Conservation (phyloP, 2,329 filamentous ascomycete species). For the Fusarium sulawesiense region DNA sequence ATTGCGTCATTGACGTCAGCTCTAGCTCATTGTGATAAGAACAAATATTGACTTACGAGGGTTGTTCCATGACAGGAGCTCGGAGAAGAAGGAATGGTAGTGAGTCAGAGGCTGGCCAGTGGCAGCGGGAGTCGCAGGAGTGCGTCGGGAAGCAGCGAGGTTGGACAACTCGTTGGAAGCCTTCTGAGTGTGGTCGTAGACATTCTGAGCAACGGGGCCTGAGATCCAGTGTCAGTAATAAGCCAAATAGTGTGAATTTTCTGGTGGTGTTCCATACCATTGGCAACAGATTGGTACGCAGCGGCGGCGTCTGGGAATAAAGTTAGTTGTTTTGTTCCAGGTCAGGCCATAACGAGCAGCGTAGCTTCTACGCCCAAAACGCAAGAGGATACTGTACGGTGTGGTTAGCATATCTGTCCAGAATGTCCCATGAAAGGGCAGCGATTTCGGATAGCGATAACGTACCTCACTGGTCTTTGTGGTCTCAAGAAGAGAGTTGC, state of each 20-base stretch:
- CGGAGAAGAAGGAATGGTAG: constrained; percentile 77
- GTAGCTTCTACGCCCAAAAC: constrained; percentile 8
- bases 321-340: constrained; percentile 47
- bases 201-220: constrained; percentile 70
- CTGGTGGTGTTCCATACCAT: constrained; percentile 53
- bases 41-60: constrained; percentile 62
- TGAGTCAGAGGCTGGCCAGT: constrained; percentile 73
- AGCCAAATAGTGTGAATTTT: not conserved
- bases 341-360: not conserved
- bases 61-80: constrained; percentile 76
- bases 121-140: constrained; percentile 64
- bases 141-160: constrained; percentile 67
- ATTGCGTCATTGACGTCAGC: constrained; percentile 27
- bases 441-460: constrained; percentile 23
- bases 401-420: constrained; percentile 40
- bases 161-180: constrained; percentile 67
- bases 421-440: constrained; percentile 17
- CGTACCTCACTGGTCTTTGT: constrained; percentile 67
- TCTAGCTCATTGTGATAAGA: constrained; percentile 4
- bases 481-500: constrained; percentile 57
- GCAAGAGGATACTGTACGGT: constrained; percentile 26
- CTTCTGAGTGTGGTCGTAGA: constrained; percentile 67
- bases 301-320: constrained; percentile 58
- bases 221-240: constrained; percentile 28
- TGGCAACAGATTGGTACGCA: constrained; percentile 61